Conservation (phyloP, 1,139 yeast genomes). For the Yamadazyma taylorii region DNA sequence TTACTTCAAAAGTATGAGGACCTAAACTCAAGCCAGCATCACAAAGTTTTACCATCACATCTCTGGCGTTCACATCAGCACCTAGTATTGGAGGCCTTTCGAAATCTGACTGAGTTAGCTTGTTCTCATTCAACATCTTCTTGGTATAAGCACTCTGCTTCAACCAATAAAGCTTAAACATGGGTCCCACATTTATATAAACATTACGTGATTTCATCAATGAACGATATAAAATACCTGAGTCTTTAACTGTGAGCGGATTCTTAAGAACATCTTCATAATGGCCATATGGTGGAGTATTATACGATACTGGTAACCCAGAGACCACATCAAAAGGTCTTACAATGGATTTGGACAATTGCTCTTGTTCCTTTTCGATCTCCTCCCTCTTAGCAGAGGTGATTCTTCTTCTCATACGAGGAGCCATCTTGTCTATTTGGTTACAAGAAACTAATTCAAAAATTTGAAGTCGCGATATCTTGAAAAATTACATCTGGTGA, state of each 20-base stretch:
- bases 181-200: constrained; percentile 66
- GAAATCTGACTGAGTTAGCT: constrained; percentile 24
- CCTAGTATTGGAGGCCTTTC: constrained; percentile 45
- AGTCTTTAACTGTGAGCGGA: constrained; percentile 71
- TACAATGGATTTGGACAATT: constrained; percentile 41
- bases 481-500: not conserved
- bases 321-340: constrained; percentile 70
- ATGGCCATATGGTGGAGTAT: constrained; percentile 56
- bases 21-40: constrained; percentile 75
- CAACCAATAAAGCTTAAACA: constrained; percentile 83
- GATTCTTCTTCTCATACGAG: constrained; percentile 47
- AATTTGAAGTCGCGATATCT: constrained; percentile 1
- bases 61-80: constrained; percentile 61
- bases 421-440: constrained; percentile 28
- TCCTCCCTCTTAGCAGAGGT: constrained; percentile 49
- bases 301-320: constrained; percentile 69
- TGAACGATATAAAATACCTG: constrained; percentile 71
- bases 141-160: constrained; percentile 52
- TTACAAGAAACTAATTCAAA: too few species aligned
- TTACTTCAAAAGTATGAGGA: constrained; percentile 76
- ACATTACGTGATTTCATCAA: constrained; percentile 71
- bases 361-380: constrained; percentile 48
- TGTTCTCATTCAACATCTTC: constrained; percentile 33
- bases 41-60: constrained; percentile 84
- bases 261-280: constrained; percentile 53